phyloP scores from a whole-genome alignment of 2,329 filamentous ascomycete species.

The Magnaporthales sp. region DNA sequence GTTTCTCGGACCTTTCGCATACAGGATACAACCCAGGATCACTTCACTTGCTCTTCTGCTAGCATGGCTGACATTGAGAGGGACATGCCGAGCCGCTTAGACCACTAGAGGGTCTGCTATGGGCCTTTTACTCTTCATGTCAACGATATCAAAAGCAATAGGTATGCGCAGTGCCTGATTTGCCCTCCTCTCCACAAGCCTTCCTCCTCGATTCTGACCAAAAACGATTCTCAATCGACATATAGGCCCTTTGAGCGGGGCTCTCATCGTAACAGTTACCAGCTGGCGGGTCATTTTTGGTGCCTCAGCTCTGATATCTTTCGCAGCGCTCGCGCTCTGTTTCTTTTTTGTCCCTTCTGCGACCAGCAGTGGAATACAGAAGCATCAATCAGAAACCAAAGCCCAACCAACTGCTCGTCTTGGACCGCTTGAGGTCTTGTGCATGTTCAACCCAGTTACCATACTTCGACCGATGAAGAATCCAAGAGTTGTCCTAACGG shows the following conservation, averaged over 20 bases:
- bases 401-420: background rate
- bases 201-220: background rate
- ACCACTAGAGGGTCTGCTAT: constrained; percentile 64
- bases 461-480: constrained; percentile 7
- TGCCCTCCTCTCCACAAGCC: background rate
- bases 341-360: constrained; percentile 16
- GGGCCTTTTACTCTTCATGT: constrained; percentile 56
- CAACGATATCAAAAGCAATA: background rate
- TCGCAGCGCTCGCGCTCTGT: constrained; percentile 17
- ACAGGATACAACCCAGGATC: background rate
- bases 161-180: background rate
- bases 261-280: constrained; percentile 66
- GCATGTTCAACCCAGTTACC: constrained; percentile 5
- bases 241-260: constrained; percentile 58
- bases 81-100: background rate
- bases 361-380: background rate
- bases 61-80: background rate
- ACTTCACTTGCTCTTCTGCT: background rate
- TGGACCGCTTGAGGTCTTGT: background rate
- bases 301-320: constrained; percentile 22
- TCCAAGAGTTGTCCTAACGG: constrained; percentile 2
- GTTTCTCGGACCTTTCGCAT: background rate
- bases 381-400: background rate
- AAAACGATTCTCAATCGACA: background rate
- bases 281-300: constrained; percentile 52